phyloP scores from a whole-genome alignment of 805 yeast species.

The Ogataea glucozyma region DNA sequence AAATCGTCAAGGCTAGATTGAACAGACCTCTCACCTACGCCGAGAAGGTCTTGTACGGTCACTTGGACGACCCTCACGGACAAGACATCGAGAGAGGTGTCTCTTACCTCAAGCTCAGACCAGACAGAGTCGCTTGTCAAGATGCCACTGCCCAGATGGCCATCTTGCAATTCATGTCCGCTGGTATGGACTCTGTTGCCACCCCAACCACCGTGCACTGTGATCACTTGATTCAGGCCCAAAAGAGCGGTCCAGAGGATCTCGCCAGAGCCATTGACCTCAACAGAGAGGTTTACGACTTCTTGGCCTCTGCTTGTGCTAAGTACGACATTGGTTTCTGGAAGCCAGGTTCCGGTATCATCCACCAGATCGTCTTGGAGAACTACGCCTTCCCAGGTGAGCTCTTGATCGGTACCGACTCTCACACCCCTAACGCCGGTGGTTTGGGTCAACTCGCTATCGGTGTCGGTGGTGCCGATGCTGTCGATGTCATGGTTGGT shows the following conservation, averaged over 20 bases:
- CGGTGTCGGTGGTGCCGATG: slow-evolving; percentile 99
- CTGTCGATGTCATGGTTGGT: slow-evolving; percentile 95
- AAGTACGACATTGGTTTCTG: slow-evolving; percentile 97
- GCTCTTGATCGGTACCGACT: slow-evolving; percentile 97
- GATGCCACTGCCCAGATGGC: slow-evolving; percentile 99
- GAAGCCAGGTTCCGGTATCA: slow-evolving; percentile 99
- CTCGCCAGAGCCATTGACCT: slow-evolving; percentile 76
- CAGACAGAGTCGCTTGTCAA: slow-evolving; percentile 99
- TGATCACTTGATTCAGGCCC: slow-evolving; percentile 97
- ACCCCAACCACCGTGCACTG: slow-evolving; percentile 97
- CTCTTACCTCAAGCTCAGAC: slow-evolving; percentile 87
- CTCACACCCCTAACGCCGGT: slow-evolving; percentile 99
- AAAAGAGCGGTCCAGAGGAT: slow-evolving; percentile 86
- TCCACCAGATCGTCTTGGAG: slow-evolving; percentile 96
- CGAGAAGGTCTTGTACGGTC: slow-evolving; percentile 92
- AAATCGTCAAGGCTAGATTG: slow-evolving; percentile 72
- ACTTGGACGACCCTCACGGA: slow-evolving; percentile 85
- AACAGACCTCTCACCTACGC: slow-evolving; percentile 87
- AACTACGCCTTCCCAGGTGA: slow-evolving; percentile 96
- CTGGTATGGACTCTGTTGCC: slow-evolving; percentile 81
- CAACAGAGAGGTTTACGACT: slow-evolving; percentile 94
- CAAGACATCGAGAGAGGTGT: slow-evolving; percentile 74
- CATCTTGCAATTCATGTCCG: slow-evolving; percentile 96
- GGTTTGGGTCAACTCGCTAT: slow-evolving; percentile 98
- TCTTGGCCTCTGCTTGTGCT: slow-evolving; percentile 87